Base-by-base conservation (phyloP, 2,329 filamentous ascomycete species). In the Talaromyces sp. region DNA sequence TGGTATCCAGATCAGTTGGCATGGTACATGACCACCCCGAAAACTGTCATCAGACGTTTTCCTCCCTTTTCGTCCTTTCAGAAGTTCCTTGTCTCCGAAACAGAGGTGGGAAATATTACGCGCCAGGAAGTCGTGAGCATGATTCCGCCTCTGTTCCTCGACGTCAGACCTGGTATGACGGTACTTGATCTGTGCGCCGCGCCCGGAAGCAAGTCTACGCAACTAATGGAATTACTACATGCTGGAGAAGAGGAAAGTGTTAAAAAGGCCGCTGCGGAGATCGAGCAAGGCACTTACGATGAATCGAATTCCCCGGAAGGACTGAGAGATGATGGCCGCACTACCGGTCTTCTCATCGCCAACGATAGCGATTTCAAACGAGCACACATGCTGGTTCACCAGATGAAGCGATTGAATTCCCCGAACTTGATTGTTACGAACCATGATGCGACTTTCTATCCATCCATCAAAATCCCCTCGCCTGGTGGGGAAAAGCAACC, bases 361-460 rank as follows among this genome's bases (percentile, higher is more conserved):
- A 99, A 99, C 75, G 94, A 99, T 69, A 86, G 89, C 66, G 94
- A 99, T 73, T 97, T 97, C 79, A 95, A 93, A 80, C 89, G 94
- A 63, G 91, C 91, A 57, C 94, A 97, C 76, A 94, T 99, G 89
- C 78, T 99, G 71, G 90, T 97, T 50, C 94, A 99, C 74, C 94
- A 99, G 76, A 89, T 97, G 68, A 99, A 99, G 81, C 89, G 94
- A 61, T 81, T 99, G 53, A 96, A 93, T 62, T 97, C 94, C 4
- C 93, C 94, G 2, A 99, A 99, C 72, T 80, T 99, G 65, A 88
- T 99, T 62, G 93, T 99, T 62, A 97, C 91, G 41, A 97, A 99
- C 73, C 93, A 99, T 77, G 94, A 99, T 73, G 94, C 94, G 41
- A 97, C 92, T 4, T 86, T 96, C 73, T 99, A 92, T 74, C 94